A percentile compares a stretch with the other conserved stretches of the same genome.
Conservation (phyloP, 139 green algal genomes). For the Volvox africanus region DNA sequence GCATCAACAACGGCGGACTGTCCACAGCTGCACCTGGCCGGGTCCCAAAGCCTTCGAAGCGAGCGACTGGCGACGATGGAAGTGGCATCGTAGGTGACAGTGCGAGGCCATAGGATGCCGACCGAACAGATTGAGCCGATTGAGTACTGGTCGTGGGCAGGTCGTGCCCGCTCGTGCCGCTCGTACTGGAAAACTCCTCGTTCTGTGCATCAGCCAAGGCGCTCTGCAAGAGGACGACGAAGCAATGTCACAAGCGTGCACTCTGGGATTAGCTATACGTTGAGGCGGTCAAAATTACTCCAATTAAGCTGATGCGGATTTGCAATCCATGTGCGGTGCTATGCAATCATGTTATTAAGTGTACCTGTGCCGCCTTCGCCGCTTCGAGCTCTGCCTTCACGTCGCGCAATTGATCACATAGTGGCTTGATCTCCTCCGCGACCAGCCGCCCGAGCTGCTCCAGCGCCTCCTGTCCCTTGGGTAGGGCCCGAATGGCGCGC, state of each 20-base stretch:
- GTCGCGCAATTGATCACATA: neutral
- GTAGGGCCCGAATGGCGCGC: conserved; percentile 19
- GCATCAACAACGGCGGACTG: conserved; percentile 21
- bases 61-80: neutral
- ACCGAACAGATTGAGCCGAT: neutral
- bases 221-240: neutral
- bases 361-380: neutral
- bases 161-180: neutral
- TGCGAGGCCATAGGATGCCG: neutral
- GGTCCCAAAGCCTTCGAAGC: conserved; percentile 36
- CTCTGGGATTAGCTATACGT: no score
- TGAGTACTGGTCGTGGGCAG: neutral
- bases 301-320: no score
- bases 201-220: neutral
- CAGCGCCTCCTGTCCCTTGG: neutral
- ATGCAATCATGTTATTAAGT: no score
- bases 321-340: no score
- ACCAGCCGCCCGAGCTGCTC: conserved; percentile 2
- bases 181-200: neutral
- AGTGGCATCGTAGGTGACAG: neutral
- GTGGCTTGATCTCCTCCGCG: conserved; percentile 1
- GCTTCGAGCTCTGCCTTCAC: conserved; percentile 1
- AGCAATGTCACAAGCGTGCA: no score
- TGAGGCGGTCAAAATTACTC: no score
- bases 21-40: neutral